Conservation (phyloP, 2,329 filamentous ascomycete species). For the Claviceps spartinae region DNA sequence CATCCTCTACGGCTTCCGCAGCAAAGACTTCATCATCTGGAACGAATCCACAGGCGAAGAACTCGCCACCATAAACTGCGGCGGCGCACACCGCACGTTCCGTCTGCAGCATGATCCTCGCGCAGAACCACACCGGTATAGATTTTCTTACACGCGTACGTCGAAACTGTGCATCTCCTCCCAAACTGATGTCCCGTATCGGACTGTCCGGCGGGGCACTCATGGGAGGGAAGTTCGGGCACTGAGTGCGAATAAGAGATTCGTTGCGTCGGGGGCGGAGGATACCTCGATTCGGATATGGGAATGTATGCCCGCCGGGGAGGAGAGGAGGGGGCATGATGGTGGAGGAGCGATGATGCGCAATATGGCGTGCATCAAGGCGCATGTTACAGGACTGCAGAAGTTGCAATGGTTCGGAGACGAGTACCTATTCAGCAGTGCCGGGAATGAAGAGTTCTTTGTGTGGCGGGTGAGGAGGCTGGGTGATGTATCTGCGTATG, state of each 20-base stretch:
- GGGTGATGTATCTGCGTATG: slow-evolving; percentile 27
- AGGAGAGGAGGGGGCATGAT: neutral
- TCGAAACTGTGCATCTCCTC: slow-evolving; percentile 36
- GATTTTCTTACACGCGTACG: slow-evolving; percentile 65
- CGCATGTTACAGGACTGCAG: slow-evolving; percentile 76
- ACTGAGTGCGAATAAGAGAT: slow-evolving; percentile 26
- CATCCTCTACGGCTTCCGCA: slow-evolving; percentile 67
- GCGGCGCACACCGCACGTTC: slow-evolving; percentile 72
- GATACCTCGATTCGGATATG: slow-evolving; percentile 65
- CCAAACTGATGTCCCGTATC: slow-evolving; percentile 22
- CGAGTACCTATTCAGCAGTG: slow-evolving; percentile 68
- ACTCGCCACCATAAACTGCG: slow-evolving; percentile 62
- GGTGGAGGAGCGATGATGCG: slow-evolving; percentile 13
- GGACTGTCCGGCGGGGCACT: slow-evolving; percentile 51
- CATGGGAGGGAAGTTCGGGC: slow-evolving; percentile 77
- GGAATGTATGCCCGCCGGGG: slow-evolving; percentile 19
- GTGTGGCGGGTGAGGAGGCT: slow-evolving; percentile 57
- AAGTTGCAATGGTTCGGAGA: slow-evolving; percentile 62
- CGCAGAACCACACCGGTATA: slow-evolving; percentile 20
- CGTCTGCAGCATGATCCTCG: slow-evolving; percentile 21
- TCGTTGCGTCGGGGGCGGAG: slow-evolving; percentile 56
- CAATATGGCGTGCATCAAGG: slow-evolving; percentile 54
- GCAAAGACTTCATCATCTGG: slow-evolving; percentile 69
- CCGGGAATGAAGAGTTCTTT: slow-evolving; percentile 78
- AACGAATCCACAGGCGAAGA: slow-evolving; percentile 60